phyloP scores from a whole-genome alignment of 257 asterid genomes.

The Primulina tabacum region DNA sequence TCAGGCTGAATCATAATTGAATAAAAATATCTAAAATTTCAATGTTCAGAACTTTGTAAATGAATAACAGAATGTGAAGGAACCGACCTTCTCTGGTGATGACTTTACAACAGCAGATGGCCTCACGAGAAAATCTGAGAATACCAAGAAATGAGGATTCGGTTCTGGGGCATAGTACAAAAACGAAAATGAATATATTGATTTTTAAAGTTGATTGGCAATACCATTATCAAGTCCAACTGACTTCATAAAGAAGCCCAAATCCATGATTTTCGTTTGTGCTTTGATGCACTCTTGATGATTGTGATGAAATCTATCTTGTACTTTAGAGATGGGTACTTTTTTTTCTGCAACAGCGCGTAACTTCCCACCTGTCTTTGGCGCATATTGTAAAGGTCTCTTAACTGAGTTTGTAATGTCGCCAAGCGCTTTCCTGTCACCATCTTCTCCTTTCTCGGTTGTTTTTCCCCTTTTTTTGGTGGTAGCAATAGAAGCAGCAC shows the following conservation, averaged over 20 bases:
- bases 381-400: conserved; percentile 38
- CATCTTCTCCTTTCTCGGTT: conserved; percentile 46
- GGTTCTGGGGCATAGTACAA: conserved; percentile 5
- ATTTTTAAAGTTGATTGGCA: background rate
- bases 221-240: conserved; percentile 66
- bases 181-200: conserved; percentile 1
- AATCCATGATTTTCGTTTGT: conserved; percentile 39
- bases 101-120: conserved; percentile 32
- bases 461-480: conserved; percentile 34
- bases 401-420: conserved; percentile 77
- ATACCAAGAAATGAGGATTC: background rate
- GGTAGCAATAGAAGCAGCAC: conserved; percentile 15
- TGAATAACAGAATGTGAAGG: background rate
- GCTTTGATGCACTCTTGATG: conserved; percentile 76
- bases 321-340: conserved; percentile 33
- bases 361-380: conserved; percentile 40
- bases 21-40: conserved; percentile 7
- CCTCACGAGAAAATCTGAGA: conserved; percentile 26
- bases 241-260: conserved; percentile 56
- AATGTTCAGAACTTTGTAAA: conserved; percentile 8
- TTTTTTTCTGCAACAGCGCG: conserved; percentile 37
- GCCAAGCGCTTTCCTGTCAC: conserved; percentile 68
- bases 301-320: conserved; percentile 71
- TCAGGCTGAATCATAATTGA: conserved; percentile 26
- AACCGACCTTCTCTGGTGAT: conserved; percentile 44